Conservation (phyloP, 2,329 filamentous ascomycete genomes). For the Tolypocladium endophyticum region DNA sequence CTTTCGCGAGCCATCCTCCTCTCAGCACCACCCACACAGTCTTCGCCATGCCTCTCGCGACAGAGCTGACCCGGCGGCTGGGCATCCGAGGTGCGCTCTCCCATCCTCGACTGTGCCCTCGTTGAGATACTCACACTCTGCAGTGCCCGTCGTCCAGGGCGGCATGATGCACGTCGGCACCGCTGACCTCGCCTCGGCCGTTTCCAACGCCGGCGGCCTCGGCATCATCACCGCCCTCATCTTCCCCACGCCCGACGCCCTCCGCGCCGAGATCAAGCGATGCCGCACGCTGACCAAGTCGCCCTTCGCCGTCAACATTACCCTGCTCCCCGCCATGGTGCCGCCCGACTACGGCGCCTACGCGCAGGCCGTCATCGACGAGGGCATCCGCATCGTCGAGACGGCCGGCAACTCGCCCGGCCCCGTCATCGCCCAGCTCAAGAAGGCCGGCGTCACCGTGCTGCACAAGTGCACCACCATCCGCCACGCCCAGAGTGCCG, state of each 20-base stretch:
- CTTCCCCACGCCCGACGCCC: slow-evolving; percentile 81
- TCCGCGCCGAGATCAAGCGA: slow-evolving; percentile 85
- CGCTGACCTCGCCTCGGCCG: slow-evolving; percentile 65
- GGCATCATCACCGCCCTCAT: slow-evolving; percentile 83
- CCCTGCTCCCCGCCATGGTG: slow-evolving; percentile 78
- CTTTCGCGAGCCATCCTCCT: neutral
- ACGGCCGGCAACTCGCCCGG: slow-evolving; percentile 84
- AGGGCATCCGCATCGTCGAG: slow-evolving; percentile 85
- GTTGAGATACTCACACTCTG: neutral
- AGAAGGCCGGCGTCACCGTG: slow-evolving; percentile 66
- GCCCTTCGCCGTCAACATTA: slow-evolving; percentile 91
- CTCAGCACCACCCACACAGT: neutral
- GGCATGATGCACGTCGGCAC: slow-evolving; percentile 84
- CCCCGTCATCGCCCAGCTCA: slow-evolving; percentile 81
- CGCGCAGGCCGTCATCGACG: slow-evolving; percentile 85
- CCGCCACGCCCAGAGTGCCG: slow-evolving; percentile 78
- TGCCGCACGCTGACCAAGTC: slow-evolving; percentile 69
- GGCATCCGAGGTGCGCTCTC: slow-evolving; percentile 36
- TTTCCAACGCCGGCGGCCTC: slow-evolving; percentile 72
- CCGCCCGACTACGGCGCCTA: slow-evolving; percentile 90
- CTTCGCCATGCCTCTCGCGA: slow-evolving; percentile 42
- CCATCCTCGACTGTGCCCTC: neutral
- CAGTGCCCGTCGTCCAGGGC: slow-evolving; percentile 74
- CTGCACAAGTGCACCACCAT: slow-evolving; percentile 98
- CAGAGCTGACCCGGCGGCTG: slow-evolving; percentile 45